Evolutionary conservation across 345 rosid species (phyloP).

Genomic region (Xanthoceras sorbifolium): DNA sequence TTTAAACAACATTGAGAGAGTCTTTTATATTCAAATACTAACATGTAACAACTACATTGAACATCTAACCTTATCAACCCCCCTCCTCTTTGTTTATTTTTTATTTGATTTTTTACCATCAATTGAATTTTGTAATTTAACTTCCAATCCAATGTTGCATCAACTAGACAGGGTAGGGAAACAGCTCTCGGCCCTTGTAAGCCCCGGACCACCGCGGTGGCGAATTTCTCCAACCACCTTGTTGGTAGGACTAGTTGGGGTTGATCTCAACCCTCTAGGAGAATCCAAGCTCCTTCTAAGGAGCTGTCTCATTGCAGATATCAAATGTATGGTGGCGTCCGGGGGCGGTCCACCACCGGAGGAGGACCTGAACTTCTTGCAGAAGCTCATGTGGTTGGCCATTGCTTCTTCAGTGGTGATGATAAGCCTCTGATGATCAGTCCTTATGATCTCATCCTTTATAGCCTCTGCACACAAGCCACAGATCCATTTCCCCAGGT

Average conservation of each 20-base stretch:
- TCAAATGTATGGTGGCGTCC: constrained; percentile 70
- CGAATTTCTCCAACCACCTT: constrained; percentile 28
- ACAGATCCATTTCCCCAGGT: constrained; percentile 88
- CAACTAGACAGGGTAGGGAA: constrained; percentile 67
- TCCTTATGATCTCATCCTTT: constrained; percentile 73
- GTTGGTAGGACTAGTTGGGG: constrained; percentile 75
- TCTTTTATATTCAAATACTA: constrained; percentile 9
- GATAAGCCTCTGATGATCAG: constrained; percentile 58
- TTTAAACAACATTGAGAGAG: not conserved
- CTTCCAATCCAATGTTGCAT: constrained; percentile 5
- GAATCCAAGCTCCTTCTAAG: constrained; percentile 75
- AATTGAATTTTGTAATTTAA: constrained; percentile 7
- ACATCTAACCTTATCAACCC: not conserved
- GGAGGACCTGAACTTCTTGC: constrained; percentile 66
- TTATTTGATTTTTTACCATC: constrained; percentile 11
- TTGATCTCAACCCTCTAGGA: constrained; percentile 58
- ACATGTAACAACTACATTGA: constrained; percentile 7
- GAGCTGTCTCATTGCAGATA: constrained; percentile 83
- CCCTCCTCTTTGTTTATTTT: not conserved
- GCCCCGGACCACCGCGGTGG: constrained; percentile 18
- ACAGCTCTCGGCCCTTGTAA: constrained; percentile 79
- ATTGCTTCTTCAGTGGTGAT: constrained; percentile 90
- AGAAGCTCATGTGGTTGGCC: constrained; percentile 75
- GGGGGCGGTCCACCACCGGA: constrained; percentile 88
- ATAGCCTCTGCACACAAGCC: constrained; percentile 93